Percentiles rank a stretch among this genome's conserved stretches.
Evolutionary conservation across 2,329 filamentous ascomycete genomes (phyloP).

Genomic region (Colletotrichum phormii): DNA sequence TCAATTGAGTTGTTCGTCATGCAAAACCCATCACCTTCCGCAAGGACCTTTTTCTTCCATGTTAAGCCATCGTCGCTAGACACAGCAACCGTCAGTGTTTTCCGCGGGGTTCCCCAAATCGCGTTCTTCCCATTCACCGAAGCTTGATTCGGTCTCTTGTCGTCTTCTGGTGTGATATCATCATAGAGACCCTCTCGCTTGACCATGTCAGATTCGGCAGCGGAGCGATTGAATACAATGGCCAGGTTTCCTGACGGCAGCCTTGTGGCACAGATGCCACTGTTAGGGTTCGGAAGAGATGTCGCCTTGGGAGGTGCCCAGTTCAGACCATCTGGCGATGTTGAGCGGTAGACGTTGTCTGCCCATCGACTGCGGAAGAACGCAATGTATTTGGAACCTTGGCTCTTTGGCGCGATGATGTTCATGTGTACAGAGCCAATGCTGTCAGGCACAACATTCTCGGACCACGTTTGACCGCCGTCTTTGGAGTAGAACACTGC

Average conservation of each 20-base stretch:
- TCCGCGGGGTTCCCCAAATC: slow-evolving; percentile 56
- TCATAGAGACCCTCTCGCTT: slow-evolving; percentile 56
- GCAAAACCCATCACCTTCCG: slow-evolving; percentile 58
- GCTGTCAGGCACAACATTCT: slow-evolving; percentile 50
- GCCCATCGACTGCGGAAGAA: slow-evolving; percentile 59
- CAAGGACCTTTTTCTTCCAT: slow-evolving; percentile 52
- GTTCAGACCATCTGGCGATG: slow-evolving; percentile 50
- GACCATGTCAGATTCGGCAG: slow-evolving; percentile 44
- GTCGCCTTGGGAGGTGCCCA: slow-evolving; percentile 51
- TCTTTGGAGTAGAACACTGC: slow-evolving; percentile 51
- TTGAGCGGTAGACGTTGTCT: slow-evolving; percentile 54
- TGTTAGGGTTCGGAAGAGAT: slow-evolving; percentile 55
- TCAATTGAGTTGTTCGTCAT: slow-evolving; percentile 57
- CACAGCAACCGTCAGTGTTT: slow-evolving; percentile 48
- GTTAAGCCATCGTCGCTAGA: slow-evolving; percentile 50
- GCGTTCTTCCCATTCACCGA: slow-evolving; percentile 50
- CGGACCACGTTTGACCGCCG: slow-evolving; percentile 52
- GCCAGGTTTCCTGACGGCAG: slow-evolving; percentile 49
- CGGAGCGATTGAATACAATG: slow-evolving; percentile 55
- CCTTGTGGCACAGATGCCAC: slow-evolving; percentile 52
- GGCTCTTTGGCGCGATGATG: slow-evolving; percentile 45
- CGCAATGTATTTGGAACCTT: slow-evolving; percentile 45
- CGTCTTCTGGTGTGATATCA: slow-evolving; percentile 54
- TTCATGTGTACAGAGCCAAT: slow-evolving; percentile 58
- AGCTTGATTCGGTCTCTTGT: slow-evolving; percentile 52